Evolutionary conservation across 208 protist genomes (phyloP), one percentile per base, ranked within the genome.

Genomic region (Wallacemonas sp.): DNA sequence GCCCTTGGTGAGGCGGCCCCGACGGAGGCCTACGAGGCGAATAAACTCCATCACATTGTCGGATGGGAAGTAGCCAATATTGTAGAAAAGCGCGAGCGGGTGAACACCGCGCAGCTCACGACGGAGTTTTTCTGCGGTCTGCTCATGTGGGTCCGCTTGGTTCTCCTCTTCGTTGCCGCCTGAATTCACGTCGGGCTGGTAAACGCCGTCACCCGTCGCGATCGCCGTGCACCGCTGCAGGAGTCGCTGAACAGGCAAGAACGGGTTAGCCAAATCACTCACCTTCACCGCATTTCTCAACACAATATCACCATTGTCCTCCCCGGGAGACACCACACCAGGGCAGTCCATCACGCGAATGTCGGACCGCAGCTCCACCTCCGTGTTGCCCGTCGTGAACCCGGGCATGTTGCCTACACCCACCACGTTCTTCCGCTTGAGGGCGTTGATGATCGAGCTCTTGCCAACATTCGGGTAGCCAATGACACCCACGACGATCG

Each of bases 401-500:
- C 97, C 97, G 15, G 98, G 96, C 60, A 87, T 97, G 63, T 96
- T 96, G 41, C 93, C 92, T 1, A 96, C 92, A 30, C 80, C 80
- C 15, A 94, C 91, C 5, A 97, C 96, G 60, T 91, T 79, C 44
- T 87, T 88, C 12, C 98, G 86, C 73, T 98, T 99, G n/a, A 99
- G 82, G 0, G 91, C 90, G 70, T 99, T 99, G 69, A 99, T 99
- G 22, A 99, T 80, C 34, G 92, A 98, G 28, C 82, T 95, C 79
- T 99, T 99, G 22, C 94, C 98, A 8, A 99, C 98, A 71, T 99
- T 99, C 26, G 98, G 98, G 68, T 98, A 99, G 30, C 98, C 98
- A 80, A 98, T 98, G 31, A 98, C 95, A 46, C 98, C 97, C 15
- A 99, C 98, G 19, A 93, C 90, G 59, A 99, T 97, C 4, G 87